phyloP scores from a whole-genome alignment of 2,329 filamentous ascomycete genomes.

The Clarireedia paspali region DNA sequence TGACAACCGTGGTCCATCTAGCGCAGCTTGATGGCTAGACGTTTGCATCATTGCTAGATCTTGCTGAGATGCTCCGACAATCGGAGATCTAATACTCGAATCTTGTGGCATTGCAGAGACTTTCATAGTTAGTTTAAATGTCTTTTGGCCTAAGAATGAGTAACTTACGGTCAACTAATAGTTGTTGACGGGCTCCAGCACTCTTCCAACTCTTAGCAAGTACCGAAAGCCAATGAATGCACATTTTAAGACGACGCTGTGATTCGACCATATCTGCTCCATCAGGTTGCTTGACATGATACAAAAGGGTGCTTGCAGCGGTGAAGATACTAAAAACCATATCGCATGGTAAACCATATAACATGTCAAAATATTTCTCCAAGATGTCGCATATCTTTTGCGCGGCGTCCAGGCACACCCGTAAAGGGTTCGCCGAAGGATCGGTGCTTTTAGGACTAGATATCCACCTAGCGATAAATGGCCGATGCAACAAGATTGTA shows the following conservation, averaged over 20 bases:
- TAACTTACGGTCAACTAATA: constrained; percentile 25
- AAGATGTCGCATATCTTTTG: constrained; percentile 25
- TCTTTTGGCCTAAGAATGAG: constrained; percentile 14
- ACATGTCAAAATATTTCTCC: constrained; percentile 24
- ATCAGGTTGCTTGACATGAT: constrained; percentile 18
- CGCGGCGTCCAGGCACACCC: constrained; percentile 23
- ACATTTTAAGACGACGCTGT: constrained; percentile 20
- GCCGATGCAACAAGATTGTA: constrained; percentile 25
- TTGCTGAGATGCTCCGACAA: neutral
- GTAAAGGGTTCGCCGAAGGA: constrained; percentile 14
- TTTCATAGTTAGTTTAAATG: constrained; percentile 3
- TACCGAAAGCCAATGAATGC: constrained; percentile 27
- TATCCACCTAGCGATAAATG: constrained; percentile 24
- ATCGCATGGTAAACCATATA: constrained; percentile 26
- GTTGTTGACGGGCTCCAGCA: constrained; percentile 24
- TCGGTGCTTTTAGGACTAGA: constrained; percentile 11
- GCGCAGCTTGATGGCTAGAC: constrained; percentile 1
- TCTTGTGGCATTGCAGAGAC: constrained; percentile 6
- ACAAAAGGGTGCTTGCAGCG: constrained; percentile 24
- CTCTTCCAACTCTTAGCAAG: constrained; percentile 27
- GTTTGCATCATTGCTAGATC: neutral
- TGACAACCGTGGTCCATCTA: neutral
- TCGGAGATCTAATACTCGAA: neutral
- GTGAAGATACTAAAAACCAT: constrained; percentile 27
- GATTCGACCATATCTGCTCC: constrained; percentile 13